Evolutionary conservation across 257 asterid genomes (phyloP), one percentile per base, ranked within the genome.

Genomic region (Nicotiana obtusifolia): DNA sequence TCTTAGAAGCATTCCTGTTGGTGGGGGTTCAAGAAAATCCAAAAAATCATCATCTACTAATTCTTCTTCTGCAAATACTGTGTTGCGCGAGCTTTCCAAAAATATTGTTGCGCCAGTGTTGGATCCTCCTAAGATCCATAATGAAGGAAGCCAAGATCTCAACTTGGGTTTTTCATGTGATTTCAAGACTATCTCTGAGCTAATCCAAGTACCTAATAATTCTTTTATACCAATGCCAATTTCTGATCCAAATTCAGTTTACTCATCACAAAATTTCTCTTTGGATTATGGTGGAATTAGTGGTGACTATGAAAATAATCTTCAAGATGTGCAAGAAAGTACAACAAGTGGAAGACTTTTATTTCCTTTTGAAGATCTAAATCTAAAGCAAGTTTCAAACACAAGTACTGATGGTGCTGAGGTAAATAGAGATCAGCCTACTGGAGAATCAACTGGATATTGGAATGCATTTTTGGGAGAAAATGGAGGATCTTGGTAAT

Each of bases 21-120:
- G 98, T 4, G 98, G 98, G 1, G 97, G 94, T 56, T 91, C 97
- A 9, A 87, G 97, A 26, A 93, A 91, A 87, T 89, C 90, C 90
- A 93, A 88, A 19, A 86, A 86, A 86, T 81, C 91, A n/a, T 33
- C 76, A 33, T 22, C 80, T 41, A 8, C 47, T 7, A 41, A 41
- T 41, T 7, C 10, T 20, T 59, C 89, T 24, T 75, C 83, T 4
- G 53, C 86, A 26, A 89, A 91, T 84, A 89, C 85, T n/a, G 78
- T 90, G 90, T 88, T 24, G 88, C 47, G 47, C 10, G 47, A 41
- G 8, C 3, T 41, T 41, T 41, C 47, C 11, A 41, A 41, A 41
- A 41, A 88, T 85, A 83, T 83, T 28, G 78, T 85, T 7, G 64
- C 82, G n/a, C 60, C 80, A 9, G 66, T 5, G 11, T 24, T 24